Base-by-base conservation (phyloP, 1,139 yeast species). In the Diutina sp. region DNA sequence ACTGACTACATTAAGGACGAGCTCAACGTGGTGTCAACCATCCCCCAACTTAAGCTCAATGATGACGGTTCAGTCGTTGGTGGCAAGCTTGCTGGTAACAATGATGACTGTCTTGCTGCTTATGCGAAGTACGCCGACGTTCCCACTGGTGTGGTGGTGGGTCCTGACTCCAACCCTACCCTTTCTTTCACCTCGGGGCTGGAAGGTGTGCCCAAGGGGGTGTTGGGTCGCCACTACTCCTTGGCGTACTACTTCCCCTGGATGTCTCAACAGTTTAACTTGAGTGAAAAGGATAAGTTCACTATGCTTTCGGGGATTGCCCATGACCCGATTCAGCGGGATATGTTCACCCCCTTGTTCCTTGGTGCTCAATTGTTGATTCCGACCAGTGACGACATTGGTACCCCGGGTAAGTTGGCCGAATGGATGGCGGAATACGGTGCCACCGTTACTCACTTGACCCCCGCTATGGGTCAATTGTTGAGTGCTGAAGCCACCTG, bases 381-480 rank as follows among this genome's bases (percentile, higher is more conserved):
- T 32, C 99, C 99, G 56, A 90, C 98, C 12, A 84, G 90, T 28
- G 98, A 93, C 68, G 99, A 95, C 68, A 93, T 93, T 66, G 99
- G 99, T 55, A 93, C 99, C 5, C 99, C 99, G 6, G 99, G 99
- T 48, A 85, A 86, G 67, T 77, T 93, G 57, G 99, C 99, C 6
- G 95, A 89, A 64, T 93, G 99, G 99, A 90, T 95, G 96, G 83
- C 87, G 46, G 83, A 79, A 60, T 83, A 90, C 64, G 89, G 88
- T 28, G 97, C 98, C 35, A 86, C 97, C 3, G 97, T 93, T 1
- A 93, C 99, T 1, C 99, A 93, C 69, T 79, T 93, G 70, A 93
- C 99, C 0, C 99, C 99, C 7, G 99, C 99, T 4, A 93, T 95
- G 99, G 99, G 99, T 60, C 99, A 93, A 72, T 76, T 93, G 60